Conservation (phyloP, 169 alveolate genomes). For the Cryptosporidium meleagridis region DNA sequence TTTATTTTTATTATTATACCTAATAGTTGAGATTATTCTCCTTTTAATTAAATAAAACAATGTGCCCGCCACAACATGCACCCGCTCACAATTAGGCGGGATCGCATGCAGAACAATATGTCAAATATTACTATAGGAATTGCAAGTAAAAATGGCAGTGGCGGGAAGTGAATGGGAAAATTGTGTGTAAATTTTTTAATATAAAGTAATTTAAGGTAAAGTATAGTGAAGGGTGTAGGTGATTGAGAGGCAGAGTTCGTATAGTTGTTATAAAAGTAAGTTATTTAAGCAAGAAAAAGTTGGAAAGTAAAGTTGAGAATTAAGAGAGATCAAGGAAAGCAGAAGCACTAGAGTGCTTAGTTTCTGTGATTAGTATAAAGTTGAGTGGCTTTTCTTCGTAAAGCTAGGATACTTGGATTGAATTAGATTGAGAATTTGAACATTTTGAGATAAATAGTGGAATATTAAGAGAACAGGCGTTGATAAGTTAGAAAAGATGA, state of each 20-base stretch:
- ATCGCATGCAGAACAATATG: background rate
- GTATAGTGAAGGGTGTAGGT: background rate
- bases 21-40: background rate
- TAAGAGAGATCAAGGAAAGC: background rate
- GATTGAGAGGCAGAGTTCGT: no score
- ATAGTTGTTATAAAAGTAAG: background rate
- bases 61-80: background rate
- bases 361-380: no score
- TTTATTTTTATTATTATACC: background rate
- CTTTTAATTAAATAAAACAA: no score
- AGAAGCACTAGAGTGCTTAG: background rate
- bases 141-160: no score
- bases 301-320: background rate
- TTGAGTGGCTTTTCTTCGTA: background rate
- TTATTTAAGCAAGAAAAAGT: no score
- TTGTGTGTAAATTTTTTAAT: background rate
- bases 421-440: no score
- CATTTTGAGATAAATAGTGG: no score
- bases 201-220: background rate
- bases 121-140: background rate
- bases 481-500: background rate
- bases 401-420: background rate
- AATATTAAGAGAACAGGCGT: background rate
- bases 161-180: background rate
- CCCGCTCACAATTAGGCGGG: background rate